Conservation (phyloP, 257 asterid genomes). For the Paraleonurus japonicus region DNA sequence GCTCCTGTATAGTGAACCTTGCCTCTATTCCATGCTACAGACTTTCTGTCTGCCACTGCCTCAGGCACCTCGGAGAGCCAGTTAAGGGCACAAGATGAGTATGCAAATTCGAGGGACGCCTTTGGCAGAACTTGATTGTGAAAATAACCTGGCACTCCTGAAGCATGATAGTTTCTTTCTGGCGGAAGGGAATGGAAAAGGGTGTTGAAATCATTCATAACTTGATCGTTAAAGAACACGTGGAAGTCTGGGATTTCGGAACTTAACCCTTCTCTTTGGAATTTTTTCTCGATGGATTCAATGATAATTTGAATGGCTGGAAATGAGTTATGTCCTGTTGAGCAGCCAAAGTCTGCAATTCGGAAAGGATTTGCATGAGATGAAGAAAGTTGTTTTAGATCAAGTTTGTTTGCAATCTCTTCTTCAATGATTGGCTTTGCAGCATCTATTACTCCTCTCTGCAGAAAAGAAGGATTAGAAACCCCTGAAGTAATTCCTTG, state of each 20-base stretch:
- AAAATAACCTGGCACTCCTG: constrained; percentile 54
- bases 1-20: constrained; percentile 36
- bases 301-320: constrained; percentile 41
- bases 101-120: constrained; percentile 42
- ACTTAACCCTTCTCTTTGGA: neutral
- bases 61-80: constrained; percentile 48
- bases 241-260: constrained; percentile 34
- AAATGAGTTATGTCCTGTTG: constrained; percentile 51
- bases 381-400: constrained; percentile 12
- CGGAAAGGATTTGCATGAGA: constrained; percentile 8
- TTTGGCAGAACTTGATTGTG: constrained; percentile 40
- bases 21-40: constrained; percentile 44
- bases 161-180: constrained; percentile 34
- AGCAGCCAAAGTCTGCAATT: constrained; percentile 58
- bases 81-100: constrained; percentile 45
- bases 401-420: constrained; percentile 30
- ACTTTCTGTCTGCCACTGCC: constrained; percentile 28
- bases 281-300: constrained; percentile 26
- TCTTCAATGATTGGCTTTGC: constrained; percentile 33
- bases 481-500: neutral
- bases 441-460: constrained; percentile 38
- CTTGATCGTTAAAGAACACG: constrained; percentile 46
- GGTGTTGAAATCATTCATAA: constrained; percentile 47
- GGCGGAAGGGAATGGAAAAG: constrained; percentile 43
- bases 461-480: constrained; percentile 10